These are phyloP conservation scores for carrot (Daucus carota) DNA, from an alignment of 129 eudicot genomes.

Conservation along the genomic window DNA sequence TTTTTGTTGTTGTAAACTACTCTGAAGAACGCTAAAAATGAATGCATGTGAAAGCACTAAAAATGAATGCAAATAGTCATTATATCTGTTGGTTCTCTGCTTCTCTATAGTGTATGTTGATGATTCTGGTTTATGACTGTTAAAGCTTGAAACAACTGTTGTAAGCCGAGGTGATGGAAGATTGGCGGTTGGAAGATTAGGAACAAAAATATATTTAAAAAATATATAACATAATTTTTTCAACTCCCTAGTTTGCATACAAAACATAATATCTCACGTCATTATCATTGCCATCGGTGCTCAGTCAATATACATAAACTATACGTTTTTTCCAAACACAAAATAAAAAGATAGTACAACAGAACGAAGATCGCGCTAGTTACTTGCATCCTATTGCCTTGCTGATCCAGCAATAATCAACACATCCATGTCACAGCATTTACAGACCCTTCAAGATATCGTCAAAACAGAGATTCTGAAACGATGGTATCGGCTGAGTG, in stretches of 20 bases:
- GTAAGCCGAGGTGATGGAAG: constrained; percentile 89
- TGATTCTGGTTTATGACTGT: constrained; percentile 11
- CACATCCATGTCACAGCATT: neutral
- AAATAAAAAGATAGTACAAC: neutral
- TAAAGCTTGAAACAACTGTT: constrained; percentile 90
- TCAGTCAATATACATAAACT: neutral
- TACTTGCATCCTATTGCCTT: neutral
- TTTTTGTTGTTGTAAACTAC: neutral
- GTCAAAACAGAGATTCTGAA: constrained; percentile 34
- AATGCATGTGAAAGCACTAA: too few species aligned
- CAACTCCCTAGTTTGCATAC: too few species aligned
- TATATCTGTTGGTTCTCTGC: too few species aligned
- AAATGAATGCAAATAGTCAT: constrained; percentile 8
- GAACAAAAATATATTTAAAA: too few species aligned
- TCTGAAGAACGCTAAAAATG: too few species aligned
- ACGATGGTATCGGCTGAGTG: constrained; percentile 15
- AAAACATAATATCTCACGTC: too few species aligned
- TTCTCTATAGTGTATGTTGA: neutral
- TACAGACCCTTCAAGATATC: constrained; percentile 19
- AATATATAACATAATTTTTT: too few species aligned
- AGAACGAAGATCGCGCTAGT: neutral
- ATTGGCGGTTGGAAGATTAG: constrained; percentile 92
- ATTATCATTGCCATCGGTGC: too few species aligned
- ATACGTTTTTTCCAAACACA: neutral
- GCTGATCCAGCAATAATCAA: neutral